Evolutionary conservation across 495 filamentous ascomycete species (phyloP), one percentile per base, ranked within the genome.

Genomic region (Penicillium pancosmium): DNA sequence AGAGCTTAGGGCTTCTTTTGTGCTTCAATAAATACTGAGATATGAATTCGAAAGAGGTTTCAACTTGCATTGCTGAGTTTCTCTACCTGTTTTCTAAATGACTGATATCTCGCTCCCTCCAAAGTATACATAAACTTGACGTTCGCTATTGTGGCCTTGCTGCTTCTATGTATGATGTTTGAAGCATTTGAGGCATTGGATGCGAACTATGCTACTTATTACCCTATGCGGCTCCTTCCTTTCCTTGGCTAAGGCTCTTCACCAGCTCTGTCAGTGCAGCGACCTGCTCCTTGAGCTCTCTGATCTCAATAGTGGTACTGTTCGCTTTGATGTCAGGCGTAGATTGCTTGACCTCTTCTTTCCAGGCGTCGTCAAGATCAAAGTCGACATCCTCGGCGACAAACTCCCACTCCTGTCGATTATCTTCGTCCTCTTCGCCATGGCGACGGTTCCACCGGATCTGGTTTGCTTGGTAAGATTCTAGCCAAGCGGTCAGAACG

Each of bases 361-460:
- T 77, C 94, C 94, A 98, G 7, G 86, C 87, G 53, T 92, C 90
- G 66, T 94, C 87, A 11, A 80, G 73, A 64, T 95, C 88, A 60
- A 94, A 89, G 66, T 94, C 88, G 8, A 95, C 66, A 27, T 88
- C 83, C 2, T 73, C 78, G 3, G 79, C 77, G 72, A 93, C 80
- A 70, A 93, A 86, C 68, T 98, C 94, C 94, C 94, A 98, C 69
- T 98, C 93, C 71, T 98, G 89, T 12, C 88, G 69, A 2, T 81
- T 84, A 63, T 96, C 91, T 62, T 98, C 94, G 59, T 98, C 94
- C n/a, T 87, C 86, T 64, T 97, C 93, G 11, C 92, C 91, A 13
- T 87, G 78, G 13, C 80, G 80, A 2, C 95, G 82, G 66, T 97
- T 98, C 33, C 72, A 74, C 7, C 76, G 78, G 46, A 98, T 89